phyloP scores from a whole-genome alignment of 1,139 yeast species.

The Diutina ranongensis region DNA sequence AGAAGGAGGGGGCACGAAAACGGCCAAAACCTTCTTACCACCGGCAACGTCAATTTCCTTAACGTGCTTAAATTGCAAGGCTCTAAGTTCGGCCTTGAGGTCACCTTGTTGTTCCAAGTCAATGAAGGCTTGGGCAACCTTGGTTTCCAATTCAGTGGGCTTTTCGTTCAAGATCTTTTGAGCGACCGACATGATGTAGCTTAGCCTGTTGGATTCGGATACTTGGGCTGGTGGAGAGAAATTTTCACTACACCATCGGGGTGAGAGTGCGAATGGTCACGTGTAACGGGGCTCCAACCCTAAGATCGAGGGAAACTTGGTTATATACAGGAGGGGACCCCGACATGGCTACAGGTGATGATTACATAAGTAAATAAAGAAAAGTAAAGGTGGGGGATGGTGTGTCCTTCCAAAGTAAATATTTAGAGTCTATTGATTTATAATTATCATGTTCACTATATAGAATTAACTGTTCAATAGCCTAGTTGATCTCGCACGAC shows the following conservation, averaged over 20 bases:
- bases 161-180: slow-evolving; percentile 85
- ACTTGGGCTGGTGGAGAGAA: background rate
- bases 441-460: no score
- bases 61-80: slow-evolving; percentile 96
- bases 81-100: slow-evolving; percentile 96
- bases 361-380: background rate
- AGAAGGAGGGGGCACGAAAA: slow-evolving; percentile 97
- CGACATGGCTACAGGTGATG: background rate
- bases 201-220: background rate
- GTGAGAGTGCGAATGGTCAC: background rate
- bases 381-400: background rate
- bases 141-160: slow-evolving; percentile 98
- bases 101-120: slow-evolving; percentile 92
- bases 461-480: no score
- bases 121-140: slow-evolving; percentile 97
- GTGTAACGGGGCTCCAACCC: background rate
- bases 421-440: no score
- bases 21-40: slow-evolving; percentile 97
- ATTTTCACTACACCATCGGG: background rate
- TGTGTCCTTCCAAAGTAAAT: no score
- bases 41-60: slow-evolving; percentile 97
- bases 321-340: background rate
- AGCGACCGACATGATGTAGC: slow-evolving; percentile 75
- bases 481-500: no score
- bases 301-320: background rate